Conservation (phyloP, 208 protist genomes). For the Trypanosoma theileri region DNA sequence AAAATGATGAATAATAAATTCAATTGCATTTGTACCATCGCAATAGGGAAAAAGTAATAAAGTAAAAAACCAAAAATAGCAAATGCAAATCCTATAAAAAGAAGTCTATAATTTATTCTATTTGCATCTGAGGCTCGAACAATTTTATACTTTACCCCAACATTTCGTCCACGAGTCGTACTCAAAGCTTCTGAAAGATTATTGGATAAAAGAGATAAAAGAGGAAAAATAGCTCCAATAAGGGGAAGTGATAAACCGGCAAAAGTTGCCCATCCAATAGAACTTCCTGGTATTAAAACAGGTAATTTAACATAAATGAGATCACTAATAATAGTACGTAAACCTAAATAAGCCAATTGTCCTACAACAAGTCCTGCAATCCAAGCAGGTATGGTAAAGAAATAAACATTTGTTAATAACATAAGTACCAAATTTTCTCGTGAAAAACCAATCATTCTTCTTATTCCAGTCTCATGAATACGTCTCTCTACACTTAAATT, state of each 20-base stretch:
- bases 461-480: constrained; percentile 92
- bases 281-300: constrained; percentile 27
- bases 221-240: constrained; percentile 83
- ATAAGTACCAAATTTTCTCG: constrained; percentile 43
- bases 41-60: constrained; percentile 93
- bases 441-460: constrained; percentile 91
- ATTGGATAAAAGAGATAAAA: constrained; percentile 59
- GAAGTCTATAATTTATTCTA: constrained; percentile 36
- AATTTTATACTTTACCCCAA: constrained; percentile 74
- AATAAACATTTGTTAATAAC: constrained; percentile 60
- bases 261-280: constrained; percentile 67
- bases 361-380: constrained; percentile 65
- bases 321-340: constrained; percentile 37
- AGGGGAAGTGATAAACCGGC: constrained; percentile 84
- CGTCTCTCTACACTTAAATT: constrained; percentile 90
- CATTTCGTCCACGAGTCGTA: constrained; percentile 60
- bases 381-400: constrained; percentile 84
- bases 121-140: constrained; percentile 34
- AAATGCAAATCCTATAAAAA: constrained; percentile 59
- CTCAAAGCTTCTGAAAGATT: constrained; percentile 87
- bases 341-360: constrained; percentile 48
- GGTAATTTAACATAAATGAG: constrained; percentile 40
- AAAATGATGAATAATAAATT: constrained; percentile 93
- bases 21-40: constrained; percentile 85
- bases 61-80: constrained; percentile 79